Conservation (phyloP, 2,329 filamentous ascomycete species). For the Aspergillus terreus region DNA sequence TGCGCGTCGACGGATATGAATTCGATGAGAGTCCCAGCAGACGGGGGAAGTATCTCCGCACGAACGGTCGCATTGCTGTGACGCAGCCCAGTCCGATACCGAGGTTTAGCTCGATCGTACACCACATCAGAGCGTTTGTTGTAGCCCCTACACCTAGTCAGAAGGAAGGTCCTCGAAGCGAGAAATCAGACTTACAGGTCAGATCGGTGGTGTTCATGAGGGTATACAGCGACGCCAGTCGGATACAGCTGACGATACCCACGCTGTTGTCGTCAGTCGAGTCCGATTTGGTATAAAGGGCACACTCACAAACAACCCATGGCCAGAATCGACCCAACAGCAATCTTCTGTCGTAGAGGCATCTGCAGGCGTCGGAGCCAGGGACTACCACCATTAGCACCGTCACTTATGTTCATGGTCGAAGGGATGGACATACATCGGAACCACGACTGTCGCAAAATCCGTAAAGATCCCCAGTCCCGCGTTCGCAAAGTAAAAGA, state of each 20-base stretch:
- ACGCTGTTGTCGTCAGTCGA: slow-evolving; percentile 15
- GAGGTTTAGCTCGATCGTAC: slow-evolving; percentile 27
- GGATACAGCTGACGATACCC: slow-evolving; percentile 27
- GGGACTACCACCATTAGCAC: slow-evolving; percentile 17
- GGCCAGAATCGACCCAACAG: slow-evolving; percentile 21
- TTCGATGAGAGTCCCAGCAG: slow-evolving; percentile 21
- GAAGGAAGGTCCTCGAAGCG: not conserved
- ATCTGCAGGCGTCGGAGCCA: slow-evolving; percentile 28
- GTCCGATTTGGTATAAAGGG: not conserved
- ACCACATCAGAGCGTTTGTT: slow-evolving; percentile 24
- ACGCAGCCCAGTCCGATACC: slow-evolving; percentile 26
- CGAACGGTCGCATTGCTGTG: slow-evolving; percentile 26
- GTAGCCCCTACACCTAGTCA: slow-evolving; percentile 15
- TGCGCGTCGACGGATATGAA: slow-evolving; percentile 11
- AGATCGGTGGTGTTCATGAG: slow-evolving; percentile 21
- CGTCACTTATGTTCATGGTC: not conserved
- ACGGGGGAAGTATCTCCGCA: slow-evolving; percentile 24
- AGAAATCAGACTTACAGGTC: slow-evolving; percentile 16
- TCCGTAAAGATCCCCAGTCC: slow-evolving; percentile 27
- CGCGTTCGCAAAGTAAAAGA: slow-evolving; percentile 28
- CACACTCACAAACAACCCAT: slow-evolving; percentile 27
- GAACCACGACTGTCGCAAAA: slow-evolving; percentile 25
- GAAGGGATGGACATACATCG: slow-evolving; percentile 19
- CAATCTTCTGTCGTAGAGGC: slow-evolving; percentile 27
- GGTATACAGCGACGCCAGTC: slow-evolving; percentile 20